Base-by-base conservation (phyloP, 2,329 filamentous ascomycete genomes). In the Penicillium decumbens region DNA sequence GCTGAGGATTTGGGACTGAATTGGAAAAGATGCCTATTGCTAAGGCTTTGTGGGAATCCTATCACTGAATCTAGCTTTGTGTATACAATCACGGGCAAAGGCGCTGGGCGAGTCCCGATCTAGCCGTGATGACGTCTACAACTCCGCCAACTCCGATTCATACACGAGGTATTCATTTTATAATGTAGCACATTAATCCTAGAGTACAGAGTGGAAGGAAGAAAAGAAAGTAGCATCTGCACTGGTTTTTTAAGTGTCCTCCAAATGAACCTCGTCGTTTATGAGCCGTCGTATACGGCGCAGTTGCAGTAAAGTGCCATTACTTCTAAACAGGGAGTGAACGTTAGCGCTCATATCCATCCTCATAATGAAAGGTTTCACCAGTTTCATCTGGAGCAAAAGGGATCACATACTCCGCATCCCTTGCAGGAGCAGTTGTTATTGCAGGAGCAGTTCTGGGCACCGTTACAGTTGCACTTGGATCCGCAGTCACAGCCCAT, bases 1-100 rank as follows among this genome's bases (percentile, higher is more conserved):
- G 0, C 72, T 81, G 74, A 77, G 78, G 27, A 67, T 78, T 41
- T 75, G 5, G 76, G 76, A 0, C 62, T 81, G 71, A 76, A 41
- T 56, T 61, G 28, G 72, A 79, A 61, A 80, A 79, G 65, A 75
- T 79, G 72, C 72, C 70, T 10, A 77, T 80, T 57, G 76, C 77
- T 1, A 79, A 80, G 51, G 74, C 78, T 25, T 61, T 80, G 58
- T 75, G 73, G 23, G 15, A 18, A 18, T 18, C 15, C 15, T 18
- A 7, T 20, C 4, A 35, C 15, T 20, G 2, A 4, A 10, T 10
- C n/a, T 33, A 67, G 66, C 56, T 63, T 9, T 9, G 62, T 65
- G 50, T 69, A 70, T 53, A 64, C 60, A 0, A 65, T 69, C 9
- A 64, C 66, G 2, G 65, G 64, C n/a, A n/a, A n/a, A n/a, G n/a